phyloP scores from a whole-genome alignment of 1,139 yeast species.

The Ogataea hybrid region DNA sequence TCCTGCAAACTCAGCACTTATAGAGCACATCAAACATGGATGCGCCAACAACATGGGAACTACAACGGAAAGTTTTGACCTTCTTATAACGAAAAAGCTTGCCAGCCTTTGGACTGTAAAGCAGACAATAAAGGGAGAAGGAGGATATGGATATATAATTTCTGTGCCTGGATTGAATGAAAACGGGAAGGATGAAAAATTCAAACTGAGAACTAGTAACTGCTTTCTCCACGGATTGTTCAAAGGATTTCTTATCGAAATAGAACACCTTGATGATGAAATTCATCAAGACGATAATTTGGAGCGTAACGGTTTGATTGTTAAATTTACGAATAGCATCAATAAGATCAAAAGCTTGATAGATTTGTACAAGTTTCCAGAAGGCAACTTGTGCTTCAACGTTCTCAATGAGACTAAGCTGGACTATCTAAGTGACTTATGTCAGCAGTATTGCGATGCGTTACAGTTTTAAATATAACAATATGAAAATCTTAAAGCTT shows the following conservation, averaged over 20 bases:
- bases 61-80: slow-evolving; percentile 48
- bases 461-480: slow-evolving; percentile 27
- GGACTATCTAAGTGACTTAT: slow-evolving; percentile 34
- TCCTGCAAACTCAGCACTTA: background rate
- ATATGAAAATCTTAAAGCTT: background rate
- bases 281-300: slow-evolving; percentile 14
- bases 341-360: slow-evolving; percentile 31
- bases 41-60: slow-evolving; percentile 39
- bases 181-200: slow-evolving; percentile 28
- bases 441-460: slow-evolving; percentile 37
- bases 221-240: slow-evolving; percentile 73
- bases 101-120: slow-evolving; percentile 71
- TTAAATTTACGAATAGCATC: slow-evolving; percentile 32
- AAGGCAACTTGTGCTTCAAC: slow-evolving; percentile 34
- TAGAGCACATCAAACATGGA: slow-evolving; percentile 30
- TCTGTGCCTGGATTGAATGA: slow-evolving; percentile 40
- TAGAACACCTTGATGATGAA: slow-evolving; percentile 40
- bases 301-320: slow-evolving; percentile 25
- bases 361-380: slow-evolving; percentile 32
- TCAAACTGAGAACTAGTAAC: slow-evolving; percentile 58
- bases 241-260: slow-evolving; percentile 65
- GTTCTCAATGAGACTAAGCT: slow-evolving; percentile 34
- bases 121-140: slow-evolving; percentile 77
- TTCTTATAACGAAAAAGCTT: slow-evolving; percentile 51
- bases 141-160: slow-evolving; percentile 60